Percentiles rank a stretch among this genome's conserved stretches.
phyloP scores from a whole-genome alignment of 352 stramenopile genomes.

The Globisporangium solare region DNA sequence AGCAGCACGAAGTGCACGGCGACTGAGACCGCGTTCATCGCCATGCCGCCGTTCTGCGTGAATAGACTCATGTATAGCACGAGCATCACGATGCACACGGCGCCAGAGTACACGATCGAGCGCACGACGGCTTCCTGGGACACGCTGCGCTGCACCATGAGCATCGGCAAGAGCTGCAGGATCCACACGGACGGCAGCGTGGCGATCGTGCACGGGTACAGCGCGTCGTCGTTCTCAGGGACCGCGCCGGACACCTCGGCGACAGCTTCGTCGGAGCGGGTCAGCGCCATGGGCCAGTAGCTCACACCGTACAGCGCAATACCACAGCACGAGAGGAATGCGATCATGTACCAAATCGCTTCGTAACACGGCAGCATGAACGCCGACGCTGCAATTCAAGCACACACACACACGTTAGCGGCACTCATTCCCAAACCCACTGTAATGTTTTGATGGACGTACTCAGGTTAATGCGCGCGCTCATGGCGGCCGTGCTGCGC shows the following conservation, averaged over 20 bases:
- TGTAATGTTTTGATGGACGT: conserved; percentile 15
- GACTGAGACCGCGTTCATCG: conserved; percentile 50
- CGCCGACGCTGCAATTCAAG: conserved; percentile 39
- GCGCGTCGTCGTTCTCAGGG: conserved; percentile 14
- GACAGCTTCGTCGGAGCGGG: conserved; percentile 18
- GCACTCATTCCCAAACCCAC: background rate
- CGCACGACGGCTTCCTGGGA: conserved; percentile 69
- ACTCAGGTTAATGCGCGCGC: conserved; percentile 74
- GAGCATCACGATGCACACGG: conserved; percentile 47
- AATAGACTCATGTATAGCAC: conserved; percentile 60
- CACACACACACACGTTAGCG: background rate
- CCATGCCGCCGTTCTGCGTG: conserved; percentile 31
- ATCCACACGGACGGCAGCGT: conserved; percentile 67
- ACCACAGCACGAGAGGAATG: conserved; percentile 40
- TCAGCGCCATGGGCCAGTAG: conserved; percentile 19
- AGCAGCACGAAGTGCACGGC: conserved; percentile 50
- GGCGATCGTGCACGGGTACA: conserved; percentile 54
- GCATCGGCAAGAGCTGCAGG: conserved; percentile 71
- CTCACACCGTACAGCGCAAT: conserved; percentile 51
- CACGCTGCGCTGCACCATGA: conserved; percentile 83
- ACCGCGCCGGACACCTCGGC: conserved; percentile 7
- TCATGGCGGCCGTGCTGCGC: conserved; percentile 38
- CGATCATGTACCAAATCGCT: conserved; percentile 81
- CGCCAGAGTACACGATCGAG: conserved; percentile 64
- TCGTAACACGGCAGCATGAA: conserved; percentile 89